phyloP scores from a whole-genome alignment of 106 monocot species.

The Amphibolis antarctica region DNA sequence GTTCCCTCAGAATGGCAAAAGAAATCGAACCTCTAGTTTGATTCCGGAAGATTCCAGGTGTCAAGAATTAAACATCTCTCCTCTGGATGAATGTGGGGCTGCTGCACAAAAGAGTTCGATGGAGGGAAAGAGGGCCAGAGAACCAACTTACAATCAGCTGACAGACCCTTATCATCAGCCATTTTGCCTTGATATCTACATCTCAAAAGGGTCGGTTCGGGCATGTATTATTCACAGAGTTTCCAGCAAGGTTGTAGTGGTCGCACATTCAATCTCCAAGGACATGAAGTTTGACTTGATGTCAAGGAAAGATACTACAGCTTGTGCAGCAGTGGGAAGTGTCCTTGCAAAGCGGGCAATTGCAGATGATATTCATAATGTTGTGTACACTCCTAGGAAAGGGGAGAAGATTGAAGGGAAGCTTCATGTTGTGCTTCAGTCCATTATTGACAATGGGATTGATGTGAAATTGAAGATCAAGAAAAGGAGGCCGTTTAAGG shows the following conservation, averaged over 20 bases:
- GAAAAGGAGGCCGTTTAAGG: conserved; percentile 20
- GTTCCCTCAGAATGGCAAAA: neutral
- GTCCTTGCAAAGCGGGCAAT: conserved; percentile 54
- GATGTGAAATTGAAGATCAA: conserved; percentile 84
- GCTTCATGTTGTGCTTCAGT: conserved; percentile 55
- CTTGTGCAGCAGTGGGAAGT: conserved; percentile 54
- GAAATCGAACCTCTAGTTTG: neutral
- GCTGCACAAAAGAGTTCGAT: neutral
- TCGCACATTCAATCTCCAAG: conserved; percentile 87
- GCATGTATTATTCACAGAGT: conserved; percentile 62
- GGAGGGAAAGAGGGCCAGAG: conserved; percentile 38
- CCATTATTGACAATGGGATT: conserved; percentile 54
- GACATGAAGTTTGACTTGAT: conserved; percentile 77
- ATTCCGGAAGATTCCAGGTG: neutral
- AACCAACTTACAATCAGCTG: conserved; percentile 52
- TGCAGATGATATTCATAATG: conserved; percentile 85
- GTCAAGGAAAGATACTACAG: conserved; percentile 41
- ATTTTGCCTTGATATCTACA: conserved; percentile 63
- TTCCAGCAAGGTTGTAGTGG: conserved; percentile 66
- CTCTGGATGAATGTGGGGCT: neutral
- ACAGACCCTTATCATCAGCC: conserved; percentile 76
- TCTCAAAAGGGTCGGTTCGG: conserved; percentile 72
- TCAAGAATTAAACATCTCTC: too few relatives aligned
- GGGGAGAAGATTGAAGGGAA: conserved; percentile 81
- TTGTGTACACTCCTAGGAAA: conserved; percentile 71